Evolutionary conservation across 2,329 filamentous ascomycete species (phyloP), one percentile per base, ranked within the genome.

Genomic region (Monilinia polystroma): DNA sequence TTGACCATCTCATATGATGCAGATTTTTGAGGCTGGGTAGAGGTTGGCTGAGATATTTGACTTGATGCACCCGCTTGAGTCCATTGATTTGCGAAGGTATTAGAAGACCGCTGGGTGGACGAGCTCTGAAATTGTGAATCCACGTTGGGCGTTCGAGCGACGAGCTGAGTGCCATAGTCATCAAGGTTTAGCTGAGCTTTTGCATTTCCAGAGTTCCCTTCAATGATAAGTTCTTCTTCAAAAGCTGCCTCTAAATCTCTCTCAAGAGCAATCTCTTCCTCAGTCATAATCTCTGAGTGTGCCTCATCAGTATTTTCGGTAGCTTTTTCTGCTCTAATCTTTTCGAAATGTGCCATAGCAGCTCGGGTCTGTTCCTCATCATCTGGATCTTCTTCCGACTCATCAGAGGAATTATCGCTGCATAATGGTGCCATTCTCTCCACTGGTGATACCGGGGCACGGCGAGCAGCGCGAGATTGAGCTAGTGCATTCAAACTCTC

Each of bases 311-410:
- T 10, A 0, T 51, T 38, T 4, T 45, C 18, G 23, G 8, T 23
- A 45, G 20, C 20, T 3, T 29, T 45, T 16, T 18, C 32, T n/a
- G 38, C 5, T 3, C 7, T 32, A 2, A 55, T 55, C 10, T 63
- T 63, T 41, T 45, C 12, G 23, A 18, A 18, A 5, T 66, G 35
- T 43, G 41, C 57, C 2, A 52, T 20, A 5, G 38, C 20, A 5
- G 20, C 41, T 26, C 56, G 32, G 4, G 53, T 6, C 2, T 18
- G 58, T 57, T 66, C 64, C 4, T 70, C 69, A 14, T 66, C 58
- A 11, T 69, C 64, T 3, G 70, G 69, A 62, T 72, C 71, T 45
- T 72, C 71, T 18, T 71, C 70, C 20, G 70, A 72, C 45, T 70
- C 64, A 11, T 60, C 55, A 1, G 66, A 66, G 20, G 43, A 35